These are phyloP conservation scores for Aspergillus wentii DNA, from an alignment of 495 filamentous ascomycete species.

Conservation along the genomic window DNA sequence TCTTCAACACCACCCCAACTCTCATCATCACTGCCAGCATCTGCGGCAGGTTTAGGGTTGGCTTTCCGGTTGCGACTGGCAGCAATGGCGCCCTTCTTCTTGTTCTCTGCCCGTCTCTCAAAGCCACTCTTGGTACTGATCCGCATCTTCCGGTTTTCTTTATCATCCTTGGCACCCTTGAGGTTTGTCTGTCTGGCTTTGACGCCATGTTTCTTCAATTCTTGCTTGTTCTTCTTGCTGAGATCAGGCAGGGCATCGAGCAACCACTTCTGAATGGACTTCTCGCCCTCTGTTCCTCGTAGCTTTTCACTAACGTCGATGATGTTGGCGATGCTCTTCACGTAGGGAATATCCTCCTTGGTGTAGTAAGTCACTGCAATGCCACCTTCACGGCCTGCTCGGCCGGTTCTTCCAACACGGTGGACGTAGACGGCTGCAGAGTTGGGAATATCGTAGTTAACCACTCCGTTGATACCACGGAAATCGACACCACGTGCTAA, in stretches of 20 bases:
- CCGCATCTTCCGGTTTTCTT: constrained; percentile 41
- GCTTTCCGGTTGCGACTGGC: constrained; percentile 62
- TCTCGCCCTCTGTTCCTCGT: constrained; percentile 34
- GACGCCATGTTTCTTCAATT: constrained; percentile 76
- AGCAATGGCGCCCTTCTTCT: constrained; percentile 64
- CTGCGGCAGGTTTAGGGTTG: constrained; percentile 21
- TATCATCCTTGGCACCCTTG: constrained; percentile 37
- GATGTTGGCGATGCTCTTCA: constrained; percentile 90
- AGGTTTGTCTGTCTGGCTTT: constrained; percentile 57
- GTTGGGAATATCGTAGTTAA: constrained; percentile 94
- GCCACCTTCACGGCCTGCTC: constrained; percentile 82
- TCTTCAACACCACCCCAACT: constrained; percentile 66
- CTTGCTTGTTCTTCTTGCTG: constrained; percentile 75
- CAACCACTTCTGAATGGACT: constrained; percentile 76
- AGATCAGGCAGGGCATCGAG: constrained; percentile 80
- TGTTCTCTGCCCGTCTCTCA: constrained; percentile 74
- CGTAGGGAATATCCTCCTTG: constrained; percentile 83
- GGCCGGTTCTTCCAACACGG: constrained; percentile 84
- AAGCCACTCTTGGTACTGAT: constrained; percentile 94
- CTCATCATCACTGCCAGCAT: constrained; percentile 31
- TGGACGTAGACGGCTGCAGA: constrained; percentile 88
- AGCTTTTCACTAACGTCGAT: constrained; percentile 77
- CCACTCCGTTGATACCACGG: constrained; percentile 81
- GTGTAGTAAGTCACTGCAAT: constrained; percentile 94
- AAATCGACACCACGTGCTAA: constrained; percentile 91